These are phyloP conservation scores for Castanea crenata DNA, from an alignment of 306 rosid genomes.

Conservation along the genomic window DNA sequence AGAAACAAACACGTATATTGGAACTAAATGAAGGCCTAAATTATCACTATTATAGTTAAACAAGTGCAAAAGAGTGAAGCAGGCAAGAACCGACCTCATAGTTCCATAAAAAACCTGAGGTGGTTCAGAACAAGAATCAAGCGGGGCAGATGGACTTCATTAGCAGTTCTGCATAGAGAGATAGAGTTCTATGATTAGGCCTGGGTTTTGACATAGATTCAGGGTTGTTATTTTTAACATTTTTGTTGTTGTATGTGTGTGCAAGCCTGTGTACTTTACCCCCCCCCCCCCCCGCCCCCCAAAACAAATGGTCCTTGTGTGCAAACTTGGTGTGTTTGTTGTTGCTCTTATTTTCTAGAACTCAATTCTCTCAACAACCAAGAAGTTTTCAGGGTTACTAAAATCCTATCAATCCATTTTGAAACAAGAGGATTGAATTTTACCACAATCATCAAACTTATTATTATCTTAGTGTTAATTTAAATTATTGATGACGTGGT, in stretches of 20 bases:
- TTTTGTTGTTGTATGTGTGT: no score
- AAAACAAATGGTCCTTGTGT: neutral
- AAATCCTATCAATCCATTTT: no score
- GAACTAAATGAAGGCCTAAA: neutral
- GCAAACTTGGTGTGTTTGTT: no score
- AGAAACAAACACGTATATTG: neutral
- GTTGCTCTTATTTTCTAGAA: neutral
- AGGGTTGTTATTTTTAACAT: no score
- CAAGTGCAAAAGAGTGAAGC: neutral
- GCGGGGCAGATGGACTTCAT: constrained; percentile 57
- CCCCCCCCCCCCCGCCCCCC: neutral
- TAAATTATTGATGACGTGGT: no score
- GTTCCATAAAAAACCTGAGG: constrained; percentile 73
- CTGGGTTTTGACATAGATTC: no score
- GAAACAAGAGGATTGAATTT: no score
- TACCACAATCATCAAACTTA: no score
- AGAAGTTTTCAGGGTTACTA: neutral
- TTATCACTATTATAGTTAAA: neutral
- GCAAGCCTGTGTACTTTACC: no score
- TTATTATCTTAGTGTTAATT: no score
- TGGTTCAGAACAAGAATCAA: constrained; percentile 63
- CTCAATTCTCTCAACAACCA: neutral
- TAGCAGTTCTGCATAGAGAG: constrained; percentile 21
- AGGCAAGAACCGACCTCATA: constrained; percentile 46
- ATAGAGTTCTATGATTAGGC: no score